A percentile compares a stretch with the other conserved stretches of the same genome.
phyloP scores from a whole-genome alignment of 768 basidiomycete genomes.

The Mycena venus region DNA sequence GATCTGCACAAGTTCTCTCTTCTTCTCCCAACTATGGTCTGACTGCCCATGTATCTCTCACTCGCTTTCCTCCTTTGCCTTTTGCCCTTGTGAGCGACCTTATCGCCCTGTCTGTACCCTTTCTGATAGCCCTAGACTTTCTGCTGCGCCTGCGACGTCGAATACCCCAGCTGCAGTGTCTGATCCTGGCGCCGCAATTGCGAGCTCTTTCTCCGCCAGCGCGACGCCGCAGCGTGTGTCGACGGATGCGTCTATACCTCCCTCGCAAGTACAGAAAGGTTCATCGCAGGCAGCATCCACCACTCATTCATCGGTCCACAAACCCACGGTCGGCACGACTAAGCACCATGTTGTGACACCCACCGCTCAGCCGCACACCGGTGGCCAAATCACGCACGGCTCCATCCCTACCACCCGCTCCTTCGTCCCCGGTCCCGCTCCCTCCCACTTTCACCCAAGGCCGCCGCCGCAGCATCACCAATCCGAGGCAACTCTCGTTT shows the following conservation, averaged over 20 bases:
- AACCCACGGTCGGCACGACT: constrained; percentile 2
- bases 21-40: constrained; percentile 5
- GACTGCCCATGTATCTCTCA: neutral
- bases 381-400: neutral
- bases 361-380: neutral
- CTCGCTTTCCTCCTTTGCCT: constrained; percentile 14
- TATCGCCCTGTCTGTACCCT: neutral
- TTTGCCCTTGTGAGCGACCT: neutral
- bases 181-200: neutral
- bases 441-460: constrained; percentile 19
- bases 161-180: neutral
- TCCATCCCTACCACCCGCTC: neutral
- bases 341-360: neutral
- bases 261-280: neutral
- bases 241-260: neutral
- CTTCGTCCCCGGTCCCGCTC: constrained; percentile 15
- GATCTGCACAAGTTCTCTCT: neutral
- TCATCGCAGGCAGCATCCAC: neutral
- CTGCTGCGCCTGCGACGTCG: constrained; percentile 11
- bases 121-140: neutral
- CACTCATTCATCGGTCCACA: constrained; percentile 18
- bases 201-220: neutral
- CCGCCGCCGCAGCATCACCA: constrained; percentile 47
- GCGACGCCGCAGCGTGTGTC: too few species aligned
- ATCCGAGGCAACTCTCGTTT: constrained; percentile 45